Conservation (phyloP, 805 yeast genomes). For the Priceomyces haplophilus region DNA sequence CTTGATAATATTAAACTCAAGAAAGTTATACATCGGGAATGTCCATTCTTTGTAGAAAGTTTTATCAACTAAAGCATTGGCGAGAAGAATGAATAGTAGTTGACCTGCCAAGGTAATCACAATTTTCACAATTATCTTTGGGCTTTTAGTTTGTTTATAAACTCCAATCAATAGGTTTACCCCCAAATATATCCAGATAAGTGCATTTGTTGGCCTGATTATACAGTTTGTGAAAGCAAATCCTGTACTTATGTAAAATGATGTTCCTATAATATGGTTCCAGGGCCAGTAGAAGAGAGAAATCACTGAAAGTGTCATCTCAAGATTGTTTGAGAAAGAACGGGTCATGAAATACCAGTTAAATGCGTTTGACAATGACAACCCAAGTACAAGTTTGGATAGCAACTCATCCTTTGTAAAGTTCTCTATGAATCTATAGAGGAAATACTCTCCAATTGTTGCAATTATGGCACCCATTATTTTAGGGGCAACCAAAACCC, state of each 20-base stretch:
- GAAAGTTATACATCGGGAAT: slow-evolving; percentile 65
- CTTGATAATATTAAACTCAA: slow-evolving; percentile 73
- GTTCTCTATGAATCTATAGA: slow-evolving; percentile 45
- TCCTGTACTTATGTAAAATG: slow-evolving; percentile 24
- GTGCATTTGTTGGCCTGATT: slow-evolving; percentile 78
- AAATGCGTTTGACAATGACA: slow-evolving; percentile 66
- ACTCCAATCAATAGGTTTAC: slow-evolving; percentile 8
- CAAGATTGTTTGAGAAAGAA: slow-evolving; percentile 82
- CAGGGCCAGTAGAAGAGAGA: slow-evolving; percentile 76
- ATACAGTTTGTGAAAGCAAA: slow-evolving; percentile 64
- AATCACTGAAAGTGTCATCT: slow-evolving; percentile 63
- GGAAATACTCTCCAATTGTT: slow-evolving; percentile 64
- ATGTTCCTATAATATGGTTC: slow-evolving; percentile 25
- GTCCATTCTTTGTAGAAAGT: slow-evolving; percentile 54
- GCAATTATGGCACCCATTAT: slow-evolving; percentile 67
- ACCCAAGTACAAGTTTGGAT: slow-evolving; percentile 42
- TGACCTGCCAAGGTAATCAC: slow-evolving; percentile 17
- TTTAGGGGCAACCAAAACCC: slow-evolving; percentile 57
- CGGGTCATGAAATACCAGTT: slow-evolving; percentile 81
- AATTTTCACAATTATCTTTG: slow-evolving; percentile 9
- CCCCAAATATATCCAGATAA: slow-evolving; percentile 74
- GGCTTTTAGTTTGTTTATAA: background rate
- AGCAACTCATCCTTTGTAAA: slow-evolving; percentile 31
- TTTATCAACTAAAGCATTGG: slow-evolving; percentile 52
- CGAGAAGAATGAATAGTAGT: slow-evolving; percentile 24